Percentiles rank a stretch among this genome's conserved stretches.
These are phyloP conservation scores for Lactifluus volemus DNA, from an alignment of 768 basidiomycete genomes.

Conservation along the genomic window DNA sequence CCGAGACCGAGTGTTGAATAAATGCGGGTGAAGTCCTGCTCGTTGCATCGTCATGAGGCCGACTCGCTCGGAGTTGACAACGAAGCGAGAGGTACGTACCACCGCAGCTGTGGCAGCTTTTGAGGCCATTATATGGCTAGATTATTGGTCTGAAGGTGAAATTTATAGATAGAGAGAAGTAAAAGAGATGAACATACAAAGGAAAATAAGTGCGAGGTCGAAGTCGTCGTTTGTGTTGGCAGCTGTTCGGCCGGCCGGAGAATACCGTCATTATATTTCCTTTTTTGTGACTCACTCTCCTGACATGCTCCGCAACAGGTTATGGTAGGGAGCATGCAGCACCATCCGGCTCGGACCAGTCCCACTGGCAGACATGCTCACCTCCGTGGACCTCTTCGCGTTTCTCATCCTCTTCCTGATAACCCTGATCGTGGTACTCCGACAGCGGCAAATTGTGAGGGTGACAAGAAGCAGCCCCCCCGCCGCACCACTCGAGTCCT, in stretches of 20 bases:
- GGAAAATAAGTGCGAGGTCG: background rate
- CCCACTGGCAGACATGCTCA: background rate
- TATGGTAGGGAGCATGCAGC: too few species aligned
- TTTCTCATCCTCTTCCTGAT: background rate
- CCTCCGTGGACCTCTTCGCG: background rate
- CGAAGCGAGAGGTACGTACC: conserved; percentile 21
- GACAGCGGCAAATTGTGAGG: background rate
- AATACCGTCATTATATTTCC: background rate
- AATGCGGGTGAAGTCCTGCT: conserved; percentile 74
- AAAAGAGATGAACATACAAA: background rate
- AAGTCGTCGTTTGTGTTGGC: background rate
- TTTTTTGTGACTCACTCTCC: background rate
- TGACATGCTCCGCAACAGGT: background rate
- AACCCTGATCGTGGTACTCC: background rate
- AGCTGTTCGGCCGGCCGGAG: conserved; percentile 4
- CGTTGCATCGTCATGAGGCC: conserved; percentile 4
- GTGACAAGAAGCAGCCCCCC: background rate
- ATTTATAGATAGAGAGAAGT: background rate
- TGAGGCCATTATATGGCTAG: conserved; percentile 43
- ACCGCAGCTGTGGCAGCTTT: conserved; percentile 65
- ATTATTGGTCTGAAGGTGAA: background rate
- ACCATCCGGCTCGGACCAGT: too few species aligned
- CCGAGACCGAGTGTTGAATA: conserved; percentile 78
- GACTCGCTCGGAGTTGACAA: conserved; percentile 7
- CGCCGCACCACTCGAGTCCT: background rate